phyloP scores from a whole-genome alignment of 140 eudicot genomes.

The Erigeron philadelphicus region DNA sequence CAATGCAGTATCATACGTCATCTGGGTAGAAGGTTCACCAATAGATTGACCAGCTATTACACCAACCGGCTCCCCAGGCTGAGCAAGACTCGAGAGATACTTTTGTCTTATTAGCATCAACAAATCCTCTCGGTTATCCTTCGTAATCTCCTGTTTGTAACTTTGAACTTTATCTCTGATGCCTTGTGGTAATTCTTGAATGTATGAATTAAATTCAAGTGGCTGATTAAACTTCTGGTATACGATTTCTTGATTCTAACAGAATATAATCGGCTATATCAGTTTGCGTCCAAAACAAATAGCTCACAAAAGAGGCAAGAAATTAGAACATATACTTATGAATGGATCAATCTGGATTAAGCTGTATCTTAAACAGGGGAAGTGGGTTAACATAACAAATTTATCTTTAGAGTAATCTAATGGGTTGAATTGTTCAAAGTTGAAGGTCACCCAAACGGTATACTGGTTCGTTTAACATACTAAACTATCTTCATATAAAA shows the following conservation, averaged over 20 bases:
- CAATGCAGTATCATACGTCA: slow-evolving; percentile 60
- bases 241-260: slow-evolving; percentile 54
- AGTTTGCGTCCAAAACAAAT: slow-evolving; percentile 18
- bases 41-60: slow-evolving; percentile 88
- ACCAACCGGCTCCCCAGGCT: slow-evolving; percentile 96
- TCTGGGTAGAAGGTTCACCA: slow-evolving; percentile 98
- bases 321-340: neutral
- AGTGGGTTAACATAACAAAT: neutral
- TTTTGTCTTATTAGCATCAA: slow-evolving; percentile 55
- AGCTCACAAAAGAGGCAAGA: slow-evolving; percentile 1
- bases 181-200: slow-evolving; percentile 63
- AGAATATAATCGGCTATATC: slow-evolving; percentile 4
- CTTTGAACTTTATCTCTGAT: slow-evolving; percentile 40
- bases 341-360: neutral
- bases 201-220: slow-evolving; percentile 52
- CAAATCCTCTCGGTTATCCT: slow-evolving; percentile 34
- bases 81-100: slow-evolving; percentile 87
- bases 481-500: neutral
- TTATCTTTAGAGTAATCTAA: neutral
- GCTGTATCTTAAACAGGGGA: neutral
- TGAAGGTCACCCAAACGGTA: neutral
- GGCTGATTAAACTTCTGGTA: slow-evolving; percentile 36
- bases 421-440: neutral
- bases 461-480: neutral
- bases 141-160: slow-evolving; percentile 18